Evolutionary conservation across 129 eudicot genomes (phyloP), one percentile per base, ranked within the genome.

Genomic region (Flaveria linearis): DNA sequence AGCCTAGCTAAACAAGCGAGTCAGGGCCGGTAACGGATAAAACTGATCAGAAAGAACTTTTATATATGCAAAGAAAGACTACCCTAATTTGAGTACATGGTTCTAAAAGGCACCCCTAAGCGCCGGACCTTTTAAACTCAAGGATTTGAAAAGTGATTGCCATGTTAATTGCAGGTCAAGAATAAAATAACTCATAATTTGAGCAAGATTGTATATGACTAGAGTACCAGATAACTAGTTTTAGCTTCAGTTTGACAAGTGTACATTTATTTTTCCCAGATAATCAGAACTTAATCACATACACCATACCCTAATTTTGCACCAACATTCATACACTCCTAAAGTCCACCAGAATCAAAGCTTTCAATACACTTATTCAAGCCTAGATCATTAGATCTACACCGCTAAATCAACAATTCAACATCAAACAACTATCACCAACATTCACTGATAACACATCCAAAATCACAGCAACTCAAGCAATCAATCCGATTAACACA

Each of bases 371-470:
- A 66, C 67, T 36, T 67, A 67, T 41, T 76, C 39, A 76, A 66
- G 13, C 67, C 80, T 66, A 67, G 16, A 76, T 76, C 45, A 42
- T 30, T 42, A 76, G 80, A 76, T 76, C 80, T 52, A 52, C 25
- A 55, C 61, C 0, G 41, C 41, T 36, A 36, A 36, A 36, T 36
- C 41, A 36, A n/a, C n/a, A 36, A 36, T 4, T n/a, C n/a, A n/a
- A n/a, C n/a, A n/a, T 36, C 41, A 36, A 36, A 36, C 7, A 0
- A 5, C 7, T 36, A 36, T 36, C 7, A 36, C 41, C 41, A 36
- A 36, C 41, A 36, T 0, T 4, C 41, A 36, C 41, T 36, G 7
- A 36, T 0, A 36, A 5, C 41, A 36, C 41, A 36, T 36, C 7
- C 41, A 36, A 36, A 36, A 36, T 36, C 41, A 5, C 41, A 36